Evolutionary conservation across 2,329 filamentous ascomycete genomes (phyloP).

Genomic region (Trichoderma atroviride): DNA sequence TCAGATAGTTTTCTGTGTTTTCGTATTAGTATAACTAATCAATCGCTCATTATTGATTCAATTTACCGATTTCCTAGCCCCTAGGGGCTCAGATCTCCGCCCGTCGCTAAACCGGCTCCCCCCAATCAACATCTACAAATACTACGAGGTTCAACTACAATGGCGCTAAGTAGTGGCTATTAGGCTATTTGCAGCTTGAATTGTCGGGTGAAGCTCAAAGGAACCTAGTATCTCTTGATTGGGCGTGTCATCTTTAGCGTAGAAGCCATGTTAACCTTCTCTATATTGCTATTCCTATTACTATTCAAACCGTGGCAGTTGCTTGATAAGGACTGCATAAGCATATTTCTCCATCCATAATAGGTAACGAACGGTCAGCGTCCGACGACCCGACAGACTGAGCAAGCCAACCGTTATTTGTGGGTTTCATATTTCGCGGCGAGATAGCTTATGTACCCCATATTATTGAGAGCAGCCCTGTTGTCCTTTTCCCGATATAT

Average conservation of each 20-base stretch:
- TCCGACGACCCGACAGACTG: constrained; percentile 11
- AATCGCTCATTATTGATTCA: not conserved
- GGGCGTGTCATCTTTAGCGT: not conserved
- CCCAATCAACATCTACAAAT: not conserved
- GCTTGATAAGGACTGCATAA: not conserved
- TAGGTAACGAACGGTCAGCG: not conserved
- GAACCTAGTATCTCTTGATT: not conserved
- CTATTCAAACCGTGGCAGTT: not conserved
- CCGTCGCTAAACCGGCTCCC: not conserved
- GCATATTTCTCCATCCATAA: not conserved
- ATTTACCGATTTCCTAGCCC: not conserved
- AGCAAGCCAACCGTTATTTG: not conserved
- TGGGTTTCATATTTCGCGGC: not conserved
- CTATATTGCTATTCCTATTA: not conserved
- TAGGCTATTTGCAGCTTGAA: not conserved
- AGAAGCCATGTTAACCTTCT: not conserved
- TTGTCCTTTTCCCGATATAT: not conserved
- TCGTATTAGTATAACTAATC: not conserved
- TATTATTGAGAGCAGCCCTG: not conserved
- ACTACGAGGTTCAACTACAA: not conserved
- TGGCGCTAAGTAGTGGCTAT: not conserved
- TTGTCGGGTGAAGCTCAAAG: not conserved
- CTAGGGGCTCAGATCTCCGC: not conserved
- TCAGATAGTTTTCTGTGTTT: not conserved
- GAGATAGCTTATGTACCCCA: not conserved